phyloP scores from a whole-genome alignment of 768 basidiomycete genomes.

The Termitomyces sp. region DNA sequence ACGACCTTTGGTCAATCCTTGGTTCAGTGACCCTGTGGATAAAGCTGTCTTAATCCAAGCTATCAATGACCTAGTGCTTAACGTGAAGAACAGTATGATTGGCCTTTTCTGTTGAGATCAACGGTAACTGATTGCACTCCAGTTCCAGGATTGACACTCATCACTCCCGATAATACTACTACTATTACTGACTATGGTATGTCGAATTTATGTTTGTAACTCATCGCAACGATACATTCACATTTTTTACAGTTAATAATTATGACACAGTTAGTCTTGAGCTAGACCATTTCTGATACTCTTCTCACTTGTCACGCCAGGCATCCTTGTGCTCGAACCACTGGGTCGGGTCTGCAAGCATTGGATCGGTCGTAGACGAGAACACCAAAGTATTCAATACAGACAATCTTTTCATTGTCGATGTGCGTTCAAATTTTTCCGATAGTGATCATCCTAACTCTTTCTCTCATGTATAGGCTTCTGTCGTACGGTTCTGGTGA shows the following conservation, averaged over 20 bases:
- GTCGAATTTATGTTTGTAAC: constrained; percentile 7
- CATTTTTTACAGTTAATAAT: constrained; percentile 27
- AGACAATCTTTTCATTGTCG: constrained; percentile 50
- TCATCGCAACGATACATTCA: constrained; percentile 1
- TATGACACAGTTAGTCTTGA: constrained; percentile 22
- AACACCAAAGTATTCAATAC: constrained; percentile 51
- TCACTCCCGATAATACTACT: constrained; percentile 57
- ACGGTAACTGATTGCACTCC: constrained; percentile 2
- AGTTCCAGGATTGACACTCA: constrained; percentile 49
- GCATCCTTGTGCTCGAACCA: constrained; percentile 53
- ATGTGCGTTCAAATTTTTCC: constrained; percentile 27
- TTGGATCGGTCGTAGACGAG: constrained; percentile 53
- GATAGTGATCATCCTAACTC: not conserved
- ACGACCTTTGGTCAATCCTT: constrained; percentile 45
- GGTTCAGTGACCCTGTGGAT: constrained; percentile 56
- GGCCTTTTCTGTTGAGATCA: not conserved
- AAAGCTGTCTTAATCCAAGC: constrained; percentile 45
- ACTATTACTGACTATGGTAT: constrained; percentile 48
- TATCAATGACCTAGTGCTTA: constrained; percentile 42
- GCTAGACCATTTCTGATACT: not conserved
- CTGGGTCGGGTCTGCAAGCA: constrained; percentile 54
- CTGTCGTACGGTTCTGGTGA: constrained; percentile 21
- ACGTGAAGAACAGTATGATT: constrained; percentile 35
- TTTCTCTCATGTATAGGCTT: constrained; percentile 20
- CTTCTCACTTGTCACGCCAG: constrained; percentile 13